phyloP scores from a whole-genome alignment of 2,329 filamentous ascomycete species.

The Epichloe gansuensis region DNA sequence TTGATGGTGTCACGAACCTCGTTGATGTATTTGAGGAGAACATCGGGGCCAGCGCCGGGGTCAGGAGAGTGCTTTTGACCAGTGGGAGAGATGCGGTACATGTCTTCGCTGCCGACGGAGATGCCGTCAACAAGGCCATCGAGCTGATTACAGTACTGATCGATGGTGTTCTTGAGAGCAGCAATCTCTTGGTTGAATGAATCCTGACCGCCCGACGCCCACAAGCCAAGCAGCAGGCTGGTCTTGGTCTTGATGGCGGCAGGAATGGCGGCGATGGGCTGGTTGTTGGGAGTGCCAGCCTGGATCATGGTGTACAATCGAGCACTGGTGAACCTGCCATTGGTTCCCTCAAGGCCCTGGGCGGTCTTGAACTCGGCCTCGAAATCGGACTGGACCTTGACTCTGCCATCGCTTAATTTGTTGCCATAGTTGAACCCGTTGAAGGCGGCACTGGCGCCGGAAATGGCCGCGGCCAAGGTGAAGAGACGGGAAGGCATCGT shows the following conservation, averaged over 20 bases:
- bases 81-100: conserved; percentile 65
- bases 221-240: conserved; percentile 67
- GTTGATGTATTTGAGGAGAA: conserved; percentile 56
- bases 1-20: conserved; percentile 51
- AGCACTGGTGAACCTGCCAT: conserved; percentile 51
- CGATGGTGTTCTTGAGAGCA: conserved; percentile 57
- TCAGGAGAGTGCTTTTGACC: conserved; percentile 51
- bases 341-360: conserved; percentile 47
- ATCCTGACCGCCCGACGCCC: conserved; percentile 57
- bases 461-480: conserved; percentile 21
- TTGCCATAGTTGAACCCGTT: conserved; percentile 66
- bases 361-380: conserved; percentile 57
- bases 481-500: conserved; percentile 16
- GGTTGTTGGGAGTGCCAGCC: conserved; percentile 49
- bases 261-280: conserved; percentile 59
- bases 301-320: conserved; percentile 69
- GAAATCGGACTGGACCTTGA: conserved; percentile 52
- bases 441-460: conserved; percentile 25
- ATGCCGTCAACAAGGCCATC: conserved; percentile 62
- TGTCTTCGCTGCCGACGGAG: conserved; percentile 75
- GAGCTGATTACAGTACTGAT: conserved; percentile 53
- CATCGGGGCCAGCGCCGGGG: conserved; percentile 47
- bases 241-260: conserved; percentile 75
- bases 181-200: conserved; percentile 59
- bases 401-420: conserved; percentile 43